These are phyloP conservation scores for Heterobasidion irregulare DNA, from an alignment of 1,284 basidiomycete species.

Conservation along the genomic window DNA sequence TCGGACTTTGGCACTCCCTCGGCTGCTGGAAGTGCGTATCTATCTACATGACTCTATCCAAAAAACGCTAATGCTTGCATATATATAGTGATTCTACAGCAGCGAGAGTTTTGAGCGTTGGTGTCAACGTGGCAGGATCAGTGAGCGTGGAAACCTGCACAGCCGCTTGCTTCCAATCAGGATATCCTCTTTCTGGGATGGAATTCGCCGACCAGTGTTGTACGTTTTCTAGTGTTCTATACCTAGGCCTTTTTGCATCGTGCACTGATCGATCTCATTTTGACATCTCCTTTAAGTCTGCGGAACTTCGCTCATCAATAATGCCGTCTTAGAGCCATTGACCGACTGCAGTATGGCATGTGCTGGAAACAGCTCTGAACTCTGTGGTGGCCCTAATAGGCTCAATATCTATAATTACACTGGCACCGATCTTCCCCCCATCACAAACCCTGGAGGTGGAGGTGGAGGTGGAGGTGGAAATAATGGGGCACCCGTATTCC, in stretches of 20 bases:
- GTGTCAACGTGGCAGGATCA: slow-evolving; percentile 29
- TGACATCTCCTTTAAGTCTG: slow-evolving; percentile 33
- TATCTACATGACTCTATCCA: slow-evolving; percentile 3
- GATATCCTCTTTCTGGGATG: slow-evolving; percentile 48
- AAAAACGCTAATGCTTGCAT: background rate
- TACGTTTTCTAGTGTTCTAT: slow-evolving; percentile 22
- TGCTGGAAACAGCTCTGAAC: slow-evolving; percentile 46
- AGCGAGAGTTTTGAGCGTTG: slow-evolving; percentile 40
- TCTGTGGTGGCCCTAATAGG: slow-evolving; percentile 55
- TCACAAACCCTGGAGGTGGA: slow-evolving; percentile 29
- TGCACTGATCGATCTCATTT: background rate
- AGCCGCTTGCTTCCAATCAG: slow-evolving; percentile 49
- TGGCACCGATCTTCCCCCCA: slow-evolving; percentile 40
- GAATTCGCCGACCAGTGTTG: slow-evolving; percentile 42
- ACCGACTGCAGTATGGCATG: slow-evolving; percentile 59
- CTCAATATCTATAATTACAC: slow-evolving; percentile 56
- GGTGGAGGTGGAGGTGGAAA: slow-evolving; percentile 25
- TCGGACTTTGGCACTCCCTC: slow-evolving; percentile 54
- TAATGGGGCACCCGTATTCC: slow-evolving; percentile 25
- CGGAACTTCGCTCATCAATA: slow-evolving; percentile 35
- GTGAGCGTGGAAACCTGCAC: slow-evolving; percentile 56
- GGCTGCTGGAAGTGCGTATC: slow-evolving; percentile 53
- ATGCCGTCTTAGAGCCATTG: slow-evolving; percentile 34
- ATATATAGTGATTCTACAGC: slow-evolving; percentile 36
- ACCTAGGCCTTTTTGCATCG: background rate